Evolutionary conservation across 805 yeast species (phyloP), one percentile per base, ranked within the genome.

Genomic region (Ogataea degrootiae): DNA sequence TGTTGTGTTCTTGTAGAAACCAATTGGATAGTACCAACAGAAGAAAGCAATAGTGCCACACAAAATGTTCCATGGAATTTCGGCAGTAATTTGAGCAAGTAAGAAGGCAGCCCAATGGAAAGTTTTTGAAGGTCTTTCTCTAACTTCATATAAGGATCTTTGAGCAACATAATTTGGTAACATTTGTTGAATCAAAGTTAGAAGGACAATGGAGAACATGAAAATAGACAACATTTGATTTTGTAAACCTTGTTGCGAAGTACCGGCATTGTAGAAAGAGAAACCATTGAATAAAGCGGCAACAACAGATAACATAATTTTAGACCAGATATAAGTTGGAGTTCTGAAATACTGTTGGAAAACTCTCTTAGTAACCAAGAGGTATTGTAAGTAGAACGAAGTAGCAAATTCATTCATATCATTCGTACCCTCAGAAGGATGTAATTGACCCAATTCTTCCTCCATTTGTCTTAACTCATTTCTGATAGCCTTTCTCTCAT

Each of bases 181-280:
- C 65, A 77, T 71, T 63, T 83, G 88, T 53, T 80, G 78, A 40
- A 79, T 62, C 51, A 79, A 57, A 29, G 83, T 19, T 19, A 19
- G 21, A 79, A 55, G 72, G 74, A 67, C 79, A 75, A 37, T 74
- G 66, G 55, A 75, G 72, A 40, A 77, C 86, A 84, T 80, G 69
- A 85, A 86, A 26, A 83, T 58, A 2, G 89, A 73, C 56, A 83
- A 80, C 87, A 85, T 80, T 68, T 83, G 92, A 65, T 87, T 85
- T 64, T 87, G 95, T 54, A 87, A 62, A 57, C 86, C 82, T 67
- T 79, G 87, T 39, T 72, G 61, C 14, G 87, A 73, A 34, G 71
- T 72, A 46, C 67, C 65, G 38, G 87, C 83, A 52, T 81, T 80
- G 68, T 78, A 82, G 66, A 81, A 81, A 4, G 86, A 73, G 60